Conservation (phyloP, 1,139 yeast genomes). For the Pichia inconspicua region DNA sequence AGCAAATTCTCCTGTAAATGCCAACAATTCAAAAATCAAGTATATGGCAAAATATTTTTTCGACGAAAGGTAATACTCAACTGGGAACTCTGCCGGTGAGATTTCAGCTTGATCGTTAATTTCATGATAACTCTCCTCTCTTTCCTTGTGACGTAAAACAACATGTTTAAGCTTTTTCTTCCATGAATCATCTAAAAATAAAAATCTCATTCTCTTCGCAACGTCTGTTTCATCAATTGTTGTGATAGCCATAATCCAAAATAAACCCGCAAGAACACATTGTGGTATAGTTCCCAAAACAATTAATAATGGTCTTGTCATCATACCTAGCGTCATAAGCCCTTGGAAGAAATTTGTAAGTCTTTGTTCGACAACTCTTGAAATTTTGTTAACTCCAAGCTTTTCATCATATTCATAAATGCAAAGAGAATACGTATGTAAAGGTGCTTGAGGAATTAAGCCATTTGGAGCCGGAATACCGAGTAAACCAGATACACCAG, state of each 20-base stretch:
- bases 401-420: constrained; percentile 40
- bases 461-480: constrained; percentile 98
- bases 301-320: constrained; percentile 78
- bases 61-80: constrained; percentile 28
- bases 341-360: constrained; percentile 83
- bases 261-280: constrained; percentile 84
- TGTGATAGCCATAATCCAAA: constrained; percentile 85
- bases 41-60: constrained; percentile 50
- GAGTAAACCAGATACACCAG: constrained; percentile 76
- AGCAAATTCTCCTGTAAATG: constrained; percentile 74
- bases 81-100: constrained; percentile 17
- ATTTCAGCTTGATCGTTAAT: neutral
- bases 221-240: constrained; percentile 67
- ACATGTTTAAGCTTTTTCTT: constrained; percentile 6
- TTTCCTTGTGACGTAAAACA: constrained; percentile 5
- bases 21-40: constrained; percentile 50
- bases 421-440: constrained; percentile 76
- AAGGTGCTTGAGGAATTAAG: constrained; percentile 91
- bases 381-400: constrained; percentile 34
- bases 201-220: constrained; percentile 51
- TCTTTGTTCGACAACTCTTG: constrained; percentile 80
- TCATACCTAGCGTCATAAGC: constrained; percentile 69
- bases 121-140: neutral
- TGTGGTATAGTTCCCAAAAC: constrained; percentile 88
- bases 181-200: constrained; percentile 51